phyloP scores from a whole-genome alignment of 495 filamentous ascomycete species.

The Lentithecium fluviatile region DNA sequence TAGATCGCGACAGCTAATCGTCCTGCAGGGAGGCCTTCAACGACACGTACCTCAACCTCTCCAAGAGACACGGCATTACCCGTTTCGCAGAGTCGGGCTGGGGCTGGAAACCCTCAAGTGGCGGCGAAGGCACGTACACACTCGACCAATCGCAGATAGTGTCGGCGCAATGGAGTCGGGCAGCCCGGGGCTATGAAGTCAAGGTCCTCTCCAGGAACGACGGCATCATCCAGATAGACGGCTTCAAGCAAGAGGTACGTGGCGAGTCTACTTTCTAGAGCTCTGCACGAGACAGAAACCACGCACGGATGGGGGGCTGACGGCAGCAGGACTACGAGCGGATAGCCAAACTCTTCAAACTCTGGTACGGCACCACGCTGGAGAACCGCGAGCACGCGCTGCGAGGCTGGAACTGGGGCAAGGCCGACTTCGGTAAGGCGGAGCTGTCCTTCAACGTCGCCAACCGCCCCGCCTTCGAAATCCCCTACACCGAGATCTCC shows the following conservation, averaged over 20 bases:
- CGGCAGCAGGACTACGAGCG: constrained; percentile 77
- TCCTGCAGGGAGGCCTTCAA: constrained; percentile 81
- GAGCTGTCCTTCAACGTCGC: constrained; percentile 96
- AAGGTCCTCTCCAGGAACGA: constrained; percentile 81
- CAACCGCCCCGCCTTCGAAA: constrained; percentile 94
- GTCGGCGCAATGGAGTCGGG: constrained; percentile 91
- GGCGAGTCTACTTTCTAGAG: too few relatives aligned
- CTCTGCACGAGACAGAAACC: background rate
- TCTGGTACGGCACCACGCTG: constrained; percentile 91
- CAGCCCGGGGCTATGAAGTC: constrained; percentile 86
- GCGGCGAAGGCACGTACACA: constrained; percentile 81
- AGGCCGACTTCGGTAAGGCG: constrained; percentile 92
- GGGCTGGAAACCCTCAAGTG: constrained; percentile 86
- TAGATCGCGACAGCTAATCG: background rate
- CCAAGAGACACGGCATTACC: constrained; percentile 84
- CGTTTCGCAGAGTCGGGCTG: constrained; percentile 88
- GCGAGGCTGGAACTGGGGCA: constrained; percentile 99
- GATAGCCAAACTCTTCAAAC: constrained; percentile 84
- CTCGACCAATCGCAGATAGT: constrained; percentile 78
- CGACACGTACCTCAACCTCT: constrained; percentile 91
- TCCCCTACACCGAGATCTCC: constrained; percentile 95
- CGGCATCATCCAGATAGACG: constrained; percentile 89
- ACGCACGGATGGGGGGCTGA: background rate
- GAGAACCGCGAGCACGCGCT: constrained; percentile 91
- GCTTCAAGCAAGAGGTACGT: constrained; percentile 82